Conservation (phyloP, 2,329 filamentous ascomycete species). For the Alternaria sp. region DNA sequence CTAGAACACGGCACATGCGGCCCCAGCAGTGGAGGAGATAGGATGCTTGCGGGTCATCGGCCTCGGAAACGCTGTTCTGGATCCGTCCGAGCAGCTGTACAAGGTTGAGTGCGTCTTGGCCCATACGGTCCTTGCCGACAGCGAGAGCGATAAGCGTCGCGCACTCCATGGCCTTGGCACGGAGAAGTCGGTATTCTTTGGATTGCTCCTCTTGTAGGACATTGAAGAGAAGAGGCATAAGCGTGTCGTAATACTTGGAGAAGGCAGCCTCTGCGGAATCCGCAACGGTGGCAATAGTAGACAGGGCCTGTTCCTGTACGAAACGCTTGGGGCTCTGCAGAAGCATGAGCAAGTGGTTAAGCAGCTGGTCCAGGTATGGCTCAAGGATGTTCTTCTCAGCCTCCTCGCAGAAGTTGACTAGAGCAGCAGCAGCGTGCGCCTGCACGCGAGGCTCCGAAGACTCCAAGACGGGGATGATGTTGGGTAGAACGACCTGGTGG, state of each 20-base stretch:
- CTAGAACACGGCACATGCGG: constrained; percentile 95
- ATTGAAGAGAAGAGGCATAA: constrained; percentile 93
- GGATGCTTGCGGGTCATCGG: constrained; percentile 94
- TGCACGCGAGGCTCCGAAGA: constrained; percentile 93
- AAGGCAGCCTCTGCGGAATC: constrained; percentile 97
- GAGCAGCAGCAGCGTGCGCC: constrained; percentile 93
- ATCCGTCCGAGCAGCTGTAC: constrained; percentile 88
- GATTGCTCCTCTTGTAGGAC: constrained; percentile 89
- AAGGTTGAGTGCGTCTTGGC: constrained; percentile 81
- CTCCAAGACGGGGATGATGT: constrained; percentile 89
- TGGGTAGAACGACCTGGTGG: constrained; percentile 83
- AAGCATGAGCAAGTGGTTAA: constrained; percentile 84
- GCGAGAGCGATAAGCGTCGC: constrained; percentile 94
- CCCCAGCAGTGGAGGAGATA: constrained; percentile 99
- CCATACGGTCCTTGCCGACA: constrained; percentile 91
- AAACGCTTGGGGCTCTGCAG: constrained; percentile 92
- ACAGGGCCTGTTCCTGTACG: constrained; percentile 96
- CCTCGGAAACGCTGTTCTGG: constrained; percentile 78
- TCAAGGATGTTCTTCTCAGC: constrained; percentile 91
- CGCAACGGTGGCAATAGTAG: constrained; percentile 98
- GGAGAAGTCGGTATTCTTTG: constrained; percentile 88
- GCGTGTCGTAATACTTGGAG: constrained; percentile 89
- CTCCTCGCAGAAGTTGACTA: constrained; percentile 99
- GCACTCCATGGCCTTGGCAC: constrained; percentile 99
- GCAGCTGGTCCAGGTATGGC: constrained; percentile 87